Percentiles rank a stretch among this genome's conserved stretches.
Evolutionary conservation across 148 eudicot species (phyloP).

Genomic region (Cornus controversa): DNA sequence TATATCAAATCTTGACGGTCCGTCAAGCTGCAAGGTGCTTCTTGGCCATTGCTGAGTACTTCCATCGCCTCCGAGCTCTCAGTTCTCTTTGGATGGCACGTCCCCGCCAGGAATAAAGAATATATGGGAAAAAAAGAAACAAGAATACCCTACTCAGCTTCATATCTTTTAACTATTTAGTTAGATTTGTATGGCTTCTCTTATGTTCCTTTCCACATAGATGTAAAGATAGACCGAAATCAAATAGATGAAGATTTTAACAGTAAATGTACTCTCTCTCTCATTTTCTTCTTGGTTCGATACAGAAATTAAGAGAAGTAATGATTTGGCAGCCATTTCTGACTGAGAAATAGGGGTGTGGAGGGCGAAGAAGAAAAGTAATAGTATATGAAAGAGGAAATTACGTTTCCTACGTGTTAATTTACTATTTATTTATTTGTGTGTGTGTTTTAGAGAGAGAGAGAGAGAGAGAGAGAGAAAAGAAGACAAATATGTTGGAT

Average conservation of each 20-base stretch:
- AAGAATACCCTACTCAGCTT: neutral
- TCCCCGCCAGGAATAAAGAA: conserved; percentile 62
- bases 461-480: neutral
- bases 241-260: neutral
- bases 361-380: neutral
- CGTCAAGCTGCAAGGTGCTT: conserved; percentile 88
- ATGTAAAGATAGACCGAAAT: conserved; percentile 22
- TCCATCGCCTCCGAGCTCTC: conserved; percentile 91
- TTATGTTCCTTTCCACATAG: neutral
- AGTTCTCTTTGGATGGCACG: conserved; percentile 89
- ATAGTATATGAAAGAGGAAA: neutral
- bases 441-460: neutral
- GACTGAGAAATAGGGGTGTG: neutral
- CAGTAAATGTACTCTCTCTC: neutral
- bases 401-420: neutral
- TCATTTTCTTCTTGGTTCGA: neutral
- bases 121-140: neutral
- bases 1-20: conserved; percentile 67
- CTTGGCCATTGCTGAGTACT: conserved; percentile 84
- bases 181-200: neutral
- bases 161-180: neutral
- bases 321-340: neutral
- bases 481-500: neutral
- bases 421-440: neutral
- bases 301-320: neutral